Percentiles rank a stretch among this genome's conserved stretches.
Evolutionary conservation across 805 yeast species (phyloP).

Genomic region (Ogataea salicorniae): DNA sequence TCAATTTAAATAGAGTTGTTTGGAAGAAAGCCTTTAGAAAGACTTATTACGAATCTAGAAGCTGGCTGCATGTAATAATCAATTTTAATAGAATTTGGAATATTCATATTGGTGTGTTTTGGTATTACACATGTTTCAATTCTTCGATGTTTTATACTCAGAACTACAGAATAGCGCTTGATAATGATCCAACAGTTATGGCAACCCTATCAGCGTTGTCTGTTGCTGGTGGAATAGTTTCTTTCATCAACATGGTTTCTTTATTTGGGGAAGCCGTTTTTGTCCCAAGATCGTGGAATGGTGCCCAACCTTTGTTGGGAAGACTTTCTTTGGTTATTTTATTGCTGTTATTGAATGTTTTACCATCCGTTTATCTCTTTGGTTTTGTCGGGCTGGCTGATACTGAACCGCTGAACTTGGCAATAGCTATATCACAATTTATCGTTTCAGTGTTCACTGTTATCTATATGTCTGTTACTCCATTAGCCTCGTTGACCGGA

Average conservation of each 20-base stretch:
- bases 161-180: slow-evolving; percentile 44
- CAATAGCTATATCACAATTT: slow-evolving; percentile 51
- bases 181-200: slow-evolving; percentile 58
- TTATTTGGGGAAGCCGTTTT: slow-evolving; percentile 52
- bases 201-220: slow-evolving; percentile 55
- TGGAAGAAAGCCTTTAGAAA: slow-evolving; percentile 71
- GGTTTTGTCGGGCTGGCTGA: slow-evolving; percentile 32
- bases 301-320: slow-evolving; percentile 53
- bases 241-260: slow-evolving; percentile 51
- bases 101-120: slow-evolving; percentile 65
- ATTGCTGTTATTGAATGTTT: slow-evolving; percentile 39
- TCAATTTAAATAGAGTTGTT: slow-evolving; percentile 44
- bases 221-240: slow-evolving; percentile 60
- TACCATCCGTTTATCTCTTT: slow-evolving; percentile 53
- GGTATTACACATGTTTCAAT: slow-evolving; percentile 71
- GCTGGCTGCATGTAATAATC: slow-evolving; percentile 69
- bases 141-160: slow-evolving; percentile 63
- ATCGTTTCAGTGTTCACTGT: slow-evolving; percentile 49
- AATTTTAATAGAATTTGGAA: slow-evolving; percentile 81
- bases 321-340: slow-evolving; percentile 40
- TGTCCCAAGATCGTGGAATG: slow-evolving; percentile 72
- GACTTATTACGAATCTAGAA: slow-evolving; percentile 68
- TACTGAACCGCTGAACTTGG: slow-evolving; percentile 32
- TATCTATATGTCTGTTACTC: slow-evolving; percentile 54
- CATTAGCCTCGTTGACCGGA: slow-evolving; percentile 52